Evolutionary conservation across 2,329 filamentous ascomycete genomes (phyloP).

Genomic region (Phialophora tarda): DNA sequence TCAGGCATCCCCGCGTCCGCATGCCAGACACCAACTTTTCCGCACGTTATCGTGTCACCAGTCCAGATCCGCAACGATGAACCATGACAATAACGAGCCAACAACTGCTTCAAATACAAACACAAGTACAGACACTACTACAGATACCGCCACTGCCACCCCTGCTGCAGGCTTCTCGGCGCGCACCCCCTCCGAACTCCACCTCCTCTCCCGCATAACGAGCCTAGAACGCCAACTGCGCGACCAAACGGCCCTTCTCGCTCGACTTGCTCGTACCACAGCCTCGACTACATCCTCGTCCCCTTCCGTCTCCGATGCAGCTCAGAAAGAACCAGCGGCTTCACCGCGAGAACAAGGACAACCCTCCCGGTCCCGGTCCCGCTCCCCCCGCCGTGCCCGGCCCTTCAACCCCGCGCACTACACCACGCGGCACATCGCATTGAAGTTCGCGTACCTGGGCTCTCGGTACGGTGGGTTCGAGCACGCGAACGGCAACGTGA

Average conservation of each 20-base stretch:
- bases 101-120: not conserved
- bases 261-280: slow-evolving; percentile 9
- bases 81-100: not conserved
- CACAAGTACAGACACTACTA: not conserved
- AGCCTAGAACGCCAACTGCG: slow-evolving; percentile 70
- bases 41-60: not conserved
- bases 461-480: slow-evolving; percentile 93
- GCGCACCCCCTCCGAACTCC: slow-evolving; percentile 69
- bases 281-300: slow-evolving; percentile 11
- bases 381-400: slow-evolving; percentile 51
- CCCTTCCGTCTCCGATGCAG: slow-evolving; percentile 47
- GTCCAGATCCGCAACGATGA: not conserved
- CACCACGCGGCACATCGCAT: slow-evolving; percentile 79
- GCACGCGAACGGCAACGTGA: slow-evolving; percentile 73
- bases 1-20: no score
- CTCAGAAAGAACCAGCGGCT: no score
- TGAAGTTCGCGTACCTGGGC: slow-evolving; percentile 93
- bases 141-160: not conserved
- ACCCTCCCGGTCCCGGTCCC: slow-evolving; percentile 78
- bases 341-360: slow-evolving; percentile 55
- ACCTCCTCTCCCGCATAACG: slow-evolving; percentile 70
- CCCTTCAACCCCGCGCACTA: slow-evolving; percentile 81
- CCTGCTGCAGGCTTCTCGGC: not conserved
- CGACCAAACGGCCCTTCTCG: slow-evolving; percentile 51
- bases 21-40: not conserved